Evolutionary conservation across 306 rosid genomes (phyloP).

Genomic region (Potentilla sterilis): DNA sequence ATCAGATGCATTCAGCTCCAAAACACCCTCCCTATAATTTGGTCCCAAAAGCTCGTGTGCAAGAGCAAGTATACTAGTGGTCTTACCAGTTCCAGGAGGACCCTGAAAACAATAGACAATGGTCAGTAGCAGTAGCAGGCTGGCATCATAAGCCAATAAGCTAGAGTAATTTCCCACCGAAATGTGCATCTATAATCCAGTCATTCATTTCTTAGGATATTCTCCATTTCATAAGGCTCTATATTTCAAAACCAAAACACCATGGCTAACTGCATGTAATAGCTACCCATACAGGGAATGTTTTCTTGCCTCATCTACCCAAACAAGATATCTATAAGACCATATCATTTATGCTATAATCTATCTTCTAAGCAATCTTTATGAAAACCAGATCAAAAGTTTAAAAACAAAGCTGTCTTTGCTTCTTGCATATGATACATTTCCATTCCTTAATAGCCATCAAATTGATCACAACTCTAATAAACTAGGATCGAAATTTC

Average conservation of each 20-base stretch:
- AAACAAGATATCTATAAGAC: no score
- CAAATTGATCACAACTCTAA: not conserved
- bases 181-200: not conserved
- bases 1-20: conserved; percentile 91
- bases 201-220: not conserved
- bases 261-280: not conserved
- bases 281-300: not conserved
- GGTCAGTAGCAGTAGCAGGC: conserved; percentile 17
- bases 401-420: not conserved
- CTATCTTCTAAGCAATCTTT: not conserved
- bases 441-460: not conserved
- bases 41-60: conserved; percentile 88
- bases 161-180: not conserved
- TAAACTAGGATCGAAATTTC: not conserved
- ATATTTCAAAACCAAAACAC: not conserved
- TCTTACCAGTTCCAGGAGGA: conserved; percentile 96
- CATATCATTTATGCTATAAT: not conserved
- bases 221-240: not conserved
- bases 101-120: conserved; percentile 49
- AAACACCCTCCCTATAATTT: conserved; percentile 82
- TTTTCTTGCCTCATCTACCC: not conserved
- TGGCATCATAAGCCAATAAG: conserved; percentile 6
- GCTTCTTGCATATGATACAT: not conserved
- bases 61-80: conserved; percentile 90
- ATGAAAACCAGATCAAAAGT: not conserved